Conservation (phyloP, 2,329 filamentous ascomycete genomes). For the Hypoxylon sp. region DNA sequence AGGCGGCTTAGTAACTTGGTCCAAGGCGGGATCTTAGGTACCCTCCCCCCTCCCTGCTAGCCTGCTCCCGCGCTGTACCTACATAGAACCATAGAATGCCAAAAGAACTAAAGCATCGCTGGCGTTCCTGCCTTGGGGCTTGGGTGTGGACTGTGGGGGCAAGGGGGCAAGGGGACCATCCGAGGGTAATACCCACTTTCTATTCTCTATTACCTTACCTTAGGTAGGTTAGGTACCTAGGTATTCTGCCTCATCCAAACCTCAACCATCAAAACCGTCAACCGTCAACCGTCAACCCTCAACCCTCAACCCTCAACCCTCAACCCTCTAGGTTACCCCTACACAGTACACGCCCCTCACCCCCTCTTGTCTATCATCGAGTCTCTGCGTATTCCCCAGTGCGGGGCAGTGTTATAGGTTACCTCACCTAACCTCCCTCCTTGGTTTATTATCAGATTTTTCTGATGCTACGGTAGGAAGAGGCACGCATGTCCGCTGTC, state of each 20-base stretch:
- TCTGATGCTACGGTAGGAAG: neutral
- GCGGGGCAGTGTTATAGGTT: constrained; percentile 26
- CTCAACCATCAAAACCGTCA: neutral
- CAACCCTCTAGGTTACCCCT: neutral
- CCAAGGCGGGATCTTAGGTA: constrained; percentile 12
- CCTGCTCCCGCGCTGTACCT: constrained; percentile 15
- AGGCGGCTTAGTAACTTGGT: constrained; percentile 9
- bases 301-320: neutral
- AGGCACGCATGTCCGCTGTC: neutral
- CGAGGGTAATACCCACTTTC: constrained; percentile 8
- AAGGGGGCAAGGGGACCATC: constrained; percentile 12
- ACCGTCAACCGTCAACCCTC: neutral
- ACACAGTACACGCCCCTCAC: constrained; percentile 8
- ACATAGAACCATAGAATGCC: constrained; percentile 26
- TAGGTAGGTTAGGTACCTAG: no score
- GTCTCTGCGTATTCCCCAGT: constrained; percentile 28
- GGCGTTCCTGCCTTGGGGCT: constrained; percentile 9
- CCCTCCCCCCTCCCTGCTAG: neutral
- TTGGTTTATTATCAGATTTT: neutral
- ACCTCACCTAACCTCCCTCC: neutral
- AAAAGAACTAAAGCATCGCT: constrained; percentile 13
- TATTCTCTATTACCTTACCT: neutral
- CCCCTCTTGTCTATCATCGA: constrained; percentile 16
- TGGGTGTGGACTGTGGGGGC: neutral
- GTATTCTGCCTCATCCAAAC: neutral